These are phyloP conservation scores for Sphaerulina vaccinii DNA, from an alignment of 2,329 filamentous ascomycete genomes.

Conservation along the genomic window DNA sequence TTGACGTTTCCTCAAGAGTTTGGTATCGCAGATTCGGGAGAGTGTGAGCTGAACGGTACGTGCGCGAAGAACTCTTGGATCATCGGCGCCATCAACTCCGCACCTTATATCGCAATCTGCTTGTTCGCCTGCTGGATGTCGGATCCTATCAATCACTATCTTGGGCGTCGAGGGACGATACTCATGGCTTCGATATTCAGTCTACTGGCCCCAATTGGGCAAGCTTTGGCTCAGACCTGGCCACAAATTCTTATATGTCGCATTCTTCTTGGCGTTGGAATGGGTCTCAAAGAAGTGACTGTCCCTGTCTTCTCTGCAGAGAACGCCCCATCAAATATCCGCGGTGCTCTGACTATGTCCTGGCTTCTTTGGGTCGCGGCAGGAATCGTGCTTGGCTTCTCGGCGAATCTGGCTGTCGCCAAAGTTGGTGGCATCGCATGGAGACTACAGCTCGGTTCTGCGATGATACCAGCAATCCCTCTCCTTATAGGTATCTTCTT, in stretches of 20 bases:
- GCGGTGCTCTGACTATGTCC: conserved; percentile 35
- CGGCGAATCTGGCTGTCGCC: conserved; percentile 52
- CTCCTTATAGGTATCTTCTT: conserved; percentile 52
- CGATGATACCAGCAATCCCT: conserved; percentile 64
- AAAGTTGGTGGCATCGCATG: conserved; percentile 57
- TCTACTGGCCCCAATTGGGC: conserved; percentile 63
- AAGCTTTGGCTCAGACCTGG: conserved; percentile 68
- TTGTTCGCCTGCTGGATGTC: conserved; percentile 51
- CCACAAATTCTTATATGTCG: conserved; percentile 66
- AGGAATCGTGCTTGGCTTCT: conserved; percentile 64
- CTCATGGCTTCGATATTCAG: conserved; percentile 44
- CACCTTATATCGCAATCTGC: conserved; percentile 46
- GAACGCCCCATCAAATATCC: conserved; percentile 51
- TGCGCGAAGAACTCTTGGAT: conserved; percentile 22
- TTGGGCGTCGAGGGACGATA: conserved; percentile 40
- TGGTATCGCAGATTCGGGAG: conserved; percentile 20
- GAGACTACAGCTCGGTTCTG: conserved; percentile 61
- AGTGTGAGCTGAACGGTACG: background rate
- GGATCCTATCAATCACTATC: conserved; percentile 39
- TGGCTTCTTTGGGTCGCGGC: conserved; percentile 49
- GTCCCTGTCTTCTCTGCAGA: conserved; percentile 44
- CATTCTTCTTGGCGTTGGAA: conserved; percentile 64
- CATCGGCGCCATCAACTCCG: conserved; percentile 50
- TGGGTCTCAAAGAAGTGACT: conserved; percentile 43
- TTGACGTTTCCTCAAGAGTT: conserved; percentile 31